A percentile compares a stretch with the other conserved stretches of the same genome.
Evolutionary conservation across 2,329 filamentous ascomycete genomes (phyloP).

Genomic region (Dactylellina drechsleri): DNA sequence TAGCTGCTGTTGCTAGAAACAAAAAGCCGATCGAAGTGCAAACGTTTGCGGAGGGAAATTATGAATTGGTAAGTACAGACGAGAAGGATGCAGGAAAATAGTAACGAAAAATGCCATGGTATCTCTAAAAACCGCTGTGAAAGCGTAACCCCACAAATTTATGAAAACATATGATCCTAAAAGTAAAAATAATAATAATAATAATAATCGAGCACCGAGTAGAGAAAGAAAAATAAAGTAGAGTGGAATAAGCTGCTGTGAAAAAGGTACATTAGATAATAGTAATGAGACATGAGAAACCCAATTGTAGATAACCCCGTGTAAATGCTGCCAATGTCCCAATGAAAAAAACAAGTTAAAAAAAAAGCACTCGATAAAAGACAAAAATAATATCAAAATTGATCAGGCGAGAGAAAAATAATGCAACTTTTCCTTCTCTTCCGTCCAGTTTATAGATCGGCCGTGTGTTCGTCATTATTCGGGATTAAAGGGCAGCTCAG

Average conservation of each 20-base stretch:
- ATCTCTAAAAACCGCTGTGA: slow-evolving; percentile 42
- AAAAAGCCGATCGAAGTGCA: slow-evolving; percentile 6
- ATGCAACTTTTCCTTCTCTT: slow-evolving; percentile 54
- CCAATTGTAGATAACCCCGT: slow-evolving; percentile 54
- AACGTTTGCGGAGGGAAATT: slow-evolving; percentile 22
- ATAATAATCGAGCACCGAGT: slow-evolving; percentile 25
- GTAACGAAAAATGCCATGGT: slow-evolving; percentile 36
- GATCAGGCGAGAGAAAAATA: slow-evolving; percentile 35
- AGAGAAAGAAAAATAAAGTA: slow-evolving; percentile 9
- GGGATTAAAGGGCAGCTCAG: slow-evolving; percentile 38
- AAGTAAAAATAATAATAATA: slow-evolving; percentile 20
- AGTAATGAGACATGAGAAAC: slow-evolving; percentile 49
- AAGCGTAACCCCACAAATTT: slow-evolving; percentile 34
- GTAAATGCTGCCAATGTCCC: slow-evolving; percentile 55
- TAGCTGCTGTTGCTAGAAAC: slow-evolving; percentile 3
- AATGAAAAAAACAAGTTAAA: slow-evolving; percentile 39
- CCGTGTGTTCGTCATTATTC: slow-evolving; percentile 54
- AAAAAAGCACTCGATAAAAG: neutral
- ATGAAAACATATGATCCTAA: slow-evolving; percentile 33
- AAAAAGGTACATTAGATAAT: slow-evolving; percentile 46
- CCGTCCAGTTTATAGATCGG: slow-evolving; percentile 54
- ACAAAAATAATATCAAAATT: slow-evolving; percentile 12
- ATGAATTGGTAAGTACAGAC: slow-evolving; percentile 32
- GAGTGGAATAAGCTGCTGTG: slow-evolving; percentile 29
- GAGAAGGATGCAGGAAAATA: slow-evolving; percentile 12